Conservation (phyloP, 2,329 filamentous ascomycete species). For the Hysterium pulicare region DNA sequence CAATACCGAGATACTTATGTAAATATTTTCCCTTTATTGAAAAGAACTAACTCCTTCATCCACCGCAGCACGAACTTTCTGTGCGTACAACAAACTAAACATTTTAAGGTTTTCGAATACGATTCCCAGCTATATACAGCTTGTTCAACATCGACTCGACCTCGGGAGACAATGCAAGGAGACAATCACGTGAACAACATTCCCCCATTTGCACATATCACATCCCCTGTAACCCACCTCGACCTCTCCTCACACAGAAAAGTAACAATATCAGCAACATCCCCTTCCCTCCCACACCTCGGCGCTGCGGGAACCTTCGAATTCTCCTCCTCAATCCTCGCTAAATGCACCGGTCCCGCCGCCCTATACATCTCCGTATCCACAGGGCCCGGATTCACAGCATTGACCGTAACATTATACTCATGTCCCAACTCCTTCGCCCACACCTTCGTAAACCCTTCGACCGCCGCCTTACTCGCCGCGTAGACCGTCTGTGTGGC, state of each 20-base stretch:
- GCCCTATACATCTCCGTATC: constrained; percentile 44
- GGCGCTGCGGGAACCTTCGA: constrained; percentile 47
- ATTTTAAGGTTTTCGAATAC: no score
- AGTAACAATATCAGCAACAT: constrained; percentile 52
- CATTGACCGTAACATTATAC: constrained; percentile 55
- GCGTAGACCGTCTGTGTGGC: constrained; percentile 44
- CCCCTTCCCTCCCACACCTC: constrained; percentile 48
- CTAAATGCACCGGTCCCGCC: constrained; percentile 1
- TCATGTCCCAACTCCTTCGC: constrained; percentile 52
- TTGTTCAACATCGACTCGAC: no score
- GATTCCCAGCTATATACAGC: no score
- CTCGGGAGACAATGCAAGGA: no score
- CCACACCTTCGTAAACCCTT: constrained; percentile 54
- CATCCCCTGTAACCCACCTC: constrained; percentile 43
- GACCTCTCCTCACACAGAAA: constrained; percentile 48
- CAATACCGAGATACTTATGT: no score
- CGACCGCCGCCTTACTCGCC: constrained; percentile 56
- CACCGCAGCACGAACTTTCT: no score
- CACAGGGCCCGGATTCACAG: constrained; percentile 55
- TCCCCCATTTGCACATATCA: constrained; percentile 51
- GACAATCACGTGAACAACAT: neutral
- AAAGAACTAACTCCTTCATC: no score
- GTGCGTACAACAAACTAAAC: no score
- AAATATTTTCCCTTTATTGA: no score
- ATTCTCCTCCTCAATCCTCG: constrained; percentile 33